These are phyloP conservation scores for Cyberlindnera americana DNA, from an alignment of 805 yeast genomes.

Conservation along the genomic window DNA sequence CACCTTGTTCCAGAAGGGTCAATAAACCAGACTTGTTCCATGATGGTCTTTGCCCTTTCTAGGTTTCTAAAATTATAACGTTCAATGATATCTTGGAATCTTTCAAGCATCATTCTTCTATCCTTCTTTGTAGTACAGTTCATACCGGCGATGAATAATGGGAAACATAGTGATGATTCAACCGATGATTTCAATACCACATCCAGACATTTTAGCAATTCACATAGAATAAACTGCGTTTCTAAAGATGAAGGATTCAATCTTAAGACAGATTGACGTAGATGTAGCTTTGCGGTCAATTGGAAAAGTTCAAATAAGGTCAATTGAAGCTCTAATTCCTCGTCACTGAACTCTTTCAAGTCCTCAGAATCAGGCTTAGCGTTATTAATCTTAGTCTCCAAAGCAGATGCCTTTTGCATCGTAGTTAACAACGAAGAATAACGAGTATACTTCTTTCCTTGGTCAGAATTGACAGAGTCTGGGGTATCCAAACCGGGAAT, in stretches of 20 bases:
- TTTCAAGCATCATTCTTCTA: conserved; percentile 45
- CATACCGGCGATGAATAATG: conserved; percentile 74
- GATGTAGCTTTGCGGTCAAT: conserved; percentile 61
- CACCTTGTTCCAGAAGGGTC: conserved; percentile 50
- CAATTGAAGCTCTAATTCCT: conserved; percentile 61
- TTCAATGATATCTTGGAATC: conserved; percentile 53
- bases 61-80: conserved; percentile 69
- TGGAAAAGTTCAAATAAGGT: conserved; percentile 71
- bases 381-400: conserved; percentile 47
- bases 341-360: conserved; percentile 34
- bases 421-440: conserved; percentile 34
- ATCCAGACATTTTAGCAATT: conserved; percentile 54
- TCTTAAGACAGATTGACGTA: conserved; percentile 60
- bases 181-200: conserved; percentile 61
- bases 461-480: conserved; percentile 17
- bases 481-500: conserved; percentile 27
- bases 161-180: conserved; percentile 72
- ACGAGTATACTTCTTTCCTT: conserved; percentile 26
- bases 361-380: conserved; percentile 52
- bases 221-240: conserved; percentile 53
- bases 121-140: conserved; percentile 54
- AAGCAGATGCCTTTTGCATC: conserved; percentile 32
- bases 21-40: conserved; percentile 41
- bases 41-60: conserved; percentile 37
- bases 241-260: conserved; percentile 61